phyloP scores from a whole-genome alignment of 176 grass and related monocot species.

The Bonia amplexicaulis region DNA sequence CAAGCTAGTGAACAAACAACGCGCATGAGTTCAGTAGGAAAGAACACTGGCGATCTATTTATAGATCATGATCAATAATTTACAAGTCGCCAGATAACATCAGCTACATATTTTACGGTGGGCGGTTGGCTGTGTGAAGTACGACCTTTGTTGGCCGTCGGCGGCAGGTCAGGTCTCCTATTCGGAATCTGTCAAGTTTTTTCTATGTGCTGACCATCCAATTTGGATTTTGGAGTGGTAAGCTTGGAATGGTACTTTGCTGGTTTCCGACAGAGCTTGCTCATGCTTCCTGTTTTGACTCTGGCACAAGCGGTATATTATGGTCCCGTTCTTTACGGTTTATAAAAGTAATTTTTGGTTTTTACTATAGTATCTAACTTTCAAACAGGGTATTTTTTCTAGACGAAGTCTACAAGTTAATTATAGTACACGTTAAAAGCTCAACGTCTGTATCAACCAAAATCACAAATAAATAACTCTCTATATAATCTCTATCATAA shows the following conservation, averaged over 20 bases:
- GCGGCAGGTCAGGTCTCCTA: background rate
- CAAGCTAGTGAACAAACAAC: background rate
- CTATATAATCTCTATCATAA: too few relatives aligned
- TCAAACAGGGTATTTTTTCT: too few relatives aligned
- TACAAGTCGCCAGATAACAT: background rate
- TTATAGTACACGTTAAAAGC: too few relatives aligned
- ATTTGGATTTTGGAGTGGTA: background rate
- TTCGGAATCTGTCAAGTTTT: background rate
- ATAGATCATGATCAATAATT: slow-evolving; percentile 24
- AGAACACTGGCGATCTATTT: background rate
- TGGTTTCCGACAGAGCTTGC: background rate
- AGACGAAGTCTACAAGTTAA: too few relatives aligned
- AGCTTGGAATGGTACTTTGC: background rate
- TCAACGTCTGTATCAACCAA: too few relatives aligned
- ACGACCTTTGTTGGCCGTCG: background rate
- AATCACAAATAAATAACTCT: too few relatives aligned
- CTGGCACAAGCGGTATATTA: background rate
- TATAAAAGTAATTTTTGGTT: too few relatives aligned
- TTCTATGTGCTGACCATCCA: slow-evolving; percentile 12
- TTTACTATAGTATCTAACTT: too few relatives aligned
- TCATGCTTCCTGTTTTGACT: background rate
- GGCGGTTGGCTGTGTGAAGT: background rate
- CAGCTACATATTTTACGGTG: background rate
- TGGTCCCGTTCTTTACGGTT: too few relatives aligned
- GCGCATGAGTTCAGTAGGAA: background rate